Percentiles rank a stretch among this genome's conserved stretches.
phyloP scores from a whole-genome alignment of 441 rosid genomes.

The Viola pubescens region DNA sequence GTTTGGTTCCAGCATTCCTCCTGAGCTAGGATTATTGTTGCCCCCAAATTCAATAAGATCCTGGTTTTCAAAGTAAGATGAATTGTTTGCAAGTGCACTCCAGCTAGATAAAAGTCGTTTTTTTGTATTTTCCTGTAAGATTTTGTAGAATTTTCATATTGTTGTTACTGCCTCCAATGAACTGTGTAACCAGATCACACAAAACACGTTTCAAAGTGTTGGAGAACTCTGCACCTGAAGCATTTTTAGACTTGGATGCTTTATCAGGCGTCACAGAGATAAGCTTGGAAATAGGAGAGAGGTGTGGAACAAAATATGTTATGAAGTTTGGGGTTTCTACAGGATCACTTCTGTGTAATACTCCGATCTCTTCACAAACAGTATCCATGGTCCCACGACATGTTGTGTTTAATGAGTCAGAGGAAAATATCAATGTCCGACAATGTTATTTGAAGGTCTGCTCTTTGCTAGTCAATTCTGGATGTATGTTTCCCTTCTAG shows the following conservation, averaged over 20 bases:
- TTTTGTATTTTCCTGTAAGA: conserved; percentile 5
- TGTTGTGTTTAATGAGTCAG: conserved; percentile 65
- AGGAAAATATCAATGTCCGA: conserved; percentile 56
- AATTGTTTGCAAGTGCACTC: conserved; percentile 10
- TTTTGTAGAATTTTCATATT: conserved; percentile 6
- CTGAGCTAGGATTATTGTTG: conserved; percentile 63
- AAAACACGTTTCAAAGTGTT: conserved; percentile 50
- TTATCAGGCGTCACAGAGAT: conserved; percentile 87
- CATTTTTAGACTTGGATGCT: conserved; percentile 68
- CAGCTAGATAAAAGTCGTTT: conserved; percentile 11
- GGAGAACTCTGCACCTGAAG: conserved; percentile 48
- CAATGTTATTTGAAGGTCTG: conserved; percentile 81
- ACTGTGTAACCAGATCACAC: conserved; percentile 50
- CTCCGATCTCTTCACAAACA: conserved; percentile 52
- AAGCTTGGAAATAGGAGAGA: conserved; percentile 54
- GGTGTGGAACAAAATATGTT: conserved; percentile 46
- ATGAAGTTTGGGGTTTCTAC: conserved; percentile 73
- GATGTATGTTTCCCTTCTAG: conserved; percentile 9
- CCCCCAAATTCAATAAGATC: conserved; percentile 61
- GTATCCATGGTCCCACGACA: conserved; percentile 72
- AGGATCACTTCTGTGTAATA: conserved; percentile 46
- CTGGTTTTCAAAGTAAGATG: conserved; percentile 72
- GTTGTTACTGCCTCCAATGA: conserved; percentile 17
- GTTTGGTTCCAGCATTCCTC: conserved; percentile 41
- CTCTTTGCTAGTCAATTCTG: conserved; percentile 19